Evolutionary conservation across 2,329 filamentous ascomycete species (phyloP), one percentile per base, ranked within the genome.

Genomic region (Phialophora tarda): DNA sequence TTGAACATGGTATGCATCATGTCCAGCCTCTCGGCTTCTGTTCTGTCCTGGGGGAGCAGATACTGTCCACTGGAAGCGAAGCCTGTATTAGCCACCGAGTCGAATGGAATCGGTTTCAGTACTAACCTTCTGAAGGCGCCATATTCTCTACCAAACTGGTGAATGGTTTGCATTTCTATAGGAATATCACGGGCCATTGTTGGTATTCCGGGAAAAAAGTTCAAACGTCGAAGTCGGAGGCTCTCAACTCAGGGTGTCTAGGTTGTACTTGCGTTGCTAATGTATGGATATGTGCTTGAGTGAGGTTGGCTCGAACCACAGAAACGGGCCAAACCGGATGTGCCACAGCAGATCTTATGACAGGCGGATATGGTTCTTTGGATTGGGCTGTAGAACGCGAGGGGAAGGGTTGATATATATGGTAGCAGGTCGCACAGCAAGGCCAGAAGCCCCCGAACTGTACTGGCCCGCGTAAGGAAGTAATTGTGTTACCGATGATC

Each of bases 1-100:
- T 84, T 82, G 74, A 93, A 90, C 71, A 94, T 82, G 74, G 91
- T 91, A 81, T 96, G 91, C 75, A 92, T 89, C 55, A 94, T 89
- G 75, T 96, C 92, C 75, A 94, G 84, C 71, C 91, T 87, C 76
- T 93, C 90, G 74, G 89, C 86, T 77, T 95, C 92, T 68, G 84
- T 81, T 85, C 90, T 87, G 77, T 95, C 92, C 76, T 91, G 90
- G 24, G 92, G 92, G 69, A 90, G 87, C 78, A 91, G 83, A 77
- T 94, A 94, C 72, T 89, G 86, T 62, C 88, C 89, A 34, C 69
- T 68, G 38, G 23, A 14, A 11, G 54, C 28, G n/a, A 34, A 38
- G 56, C 71, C 51, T 69, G 54, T 50, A n/a, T 23, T 48, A 41
- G 59, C 48, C 59, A 30, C 28, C 30, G n/a, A 41, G 38, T n/a